Conservation (phyloP, 163 green algal species). For the Chlamydomonas reinhardtii region DNA sequence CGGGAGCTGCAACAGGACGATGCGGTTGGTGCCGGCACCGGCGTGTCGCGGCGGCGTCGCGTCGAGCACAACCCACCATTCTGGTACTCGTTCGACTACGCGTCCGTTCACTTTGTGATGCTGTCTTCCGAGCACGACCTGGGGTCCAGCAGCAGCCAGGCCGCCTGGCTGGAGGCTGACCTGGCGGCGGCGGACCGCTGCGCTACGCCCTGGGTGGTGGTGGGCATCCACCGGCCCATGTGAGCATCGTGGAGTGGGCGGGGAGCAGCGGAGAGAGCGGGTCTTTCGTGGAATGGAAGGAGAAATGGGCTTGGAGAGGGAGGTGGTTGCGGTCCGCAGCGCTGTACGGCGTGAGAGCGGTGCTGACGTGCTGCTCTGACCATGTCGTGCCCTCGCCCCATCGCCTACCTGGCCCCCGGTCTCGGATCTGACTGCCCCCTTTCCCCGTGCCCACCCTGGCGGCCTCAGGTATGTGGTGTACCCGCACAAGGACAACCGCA, state of each 20-base stretch:
- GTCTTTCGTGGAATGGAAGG: too few relatives aligned
- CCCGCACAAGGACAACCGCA: conserved; percentile 77
- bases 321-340: too few relatives aligned
- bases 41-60: conserved; percentile 55
- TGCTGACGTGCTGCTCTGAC: too few relatives aligned
- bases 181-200: conserved; percentile 71
- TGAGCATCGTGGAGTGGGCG: conserved; percentile 64
- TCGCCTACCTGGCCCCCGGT: too few relatives aligned
- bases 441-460: too few relatives aligned
- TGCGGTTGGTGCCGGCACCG: not conserved
- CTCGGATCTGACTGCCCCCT: too few relatives aligned
- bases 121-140: conserved; percentile 90
- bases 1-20: not conserved
- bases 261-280: too few relatives aligned
- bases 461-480: conserved; percentile 77
- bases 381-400: too few relatives aligned
- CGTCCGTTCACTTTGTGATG: conserved; percentile 82
- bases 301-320: too few relatives aligned
- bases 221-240: conserved; percentile 75
- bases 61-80: conserved; percentile 75
- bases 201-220: conserved; percentile 80
- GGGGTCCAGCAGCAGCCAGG: conserved; percentile 72
- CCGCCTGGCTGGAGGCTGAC: conserved; percentile 64
- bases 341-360: too few relatives aligned
- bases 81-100: conserved; percentile 91